Evolutionary conservation across 345 rosid genomes (phyloP).

Genomic region (Arabidopsis arenosa): DNA sequence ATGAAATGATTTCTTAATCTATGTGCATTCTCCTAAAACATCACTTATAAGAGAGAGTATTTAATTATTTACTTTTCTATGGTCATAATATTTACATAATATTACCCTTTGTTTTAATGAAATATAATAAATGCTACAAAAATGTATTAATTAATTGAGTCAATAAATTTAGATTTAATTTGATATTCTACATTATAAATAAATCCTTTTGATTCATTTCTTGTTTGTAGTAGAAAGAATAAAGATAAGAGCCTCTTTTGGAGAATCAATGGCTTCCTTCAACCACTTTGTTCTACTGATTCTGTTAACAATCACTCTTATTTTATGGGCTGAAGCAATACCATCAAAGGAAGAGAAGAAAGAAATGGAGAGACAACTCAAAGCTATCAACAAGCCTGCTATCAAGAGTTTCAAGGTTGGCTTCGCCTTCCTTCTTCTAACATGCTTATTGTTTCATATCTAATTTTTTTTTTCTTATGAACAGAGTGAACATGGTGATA

Average conservation of each 20-base stretch:
- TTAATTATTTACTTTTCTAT: too few relatives aligned
- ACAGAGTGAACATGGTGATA: conserved; percentile 45
- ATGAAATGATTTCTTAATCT: too few relatives aligned
- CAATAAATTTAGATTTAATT: too few relatives aligned
- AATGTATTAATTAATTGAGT: too few relatives aligned
- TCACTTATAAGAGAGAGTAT: too few relatives aligned
- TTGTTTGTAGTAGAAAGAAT: background rate
- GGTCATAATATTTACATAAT: too few relatives aligned
- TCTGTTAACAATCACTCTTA: conserved; percentile 1
- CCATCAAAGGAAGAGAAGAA: conserved; percentile 33
- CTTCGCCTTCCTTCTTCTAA: background rate
- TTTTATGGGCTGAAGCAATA: conserved; percentile 13
- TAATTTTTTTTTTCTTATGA: background rate
- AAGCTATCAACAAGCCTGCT: conserved; percentile 45
- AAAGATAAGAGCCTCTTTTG: conserved; percentile 1
- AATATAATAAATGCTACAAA: too few relatives aligned
- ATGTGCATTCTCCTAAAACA: too few relatives aligned
- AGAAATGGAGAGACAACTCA: conserved; percentile 43
- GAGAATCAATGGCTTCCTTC: conserved; percentile 14
- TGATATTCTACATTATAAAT: background rate
- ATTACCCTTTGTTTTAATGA: too few relatives aligned
- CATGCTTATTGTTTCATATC: background rate
- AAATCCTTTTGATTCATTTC: conserved; percentile 17
- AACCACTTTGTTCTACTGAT: background rate
- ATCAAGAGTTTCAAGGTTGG: conserved; percentile 46